phyloP scores from a whole-genome alignment of 192 early-diverging fungal genomes.

The Entomortierella parvispora region DNA sequence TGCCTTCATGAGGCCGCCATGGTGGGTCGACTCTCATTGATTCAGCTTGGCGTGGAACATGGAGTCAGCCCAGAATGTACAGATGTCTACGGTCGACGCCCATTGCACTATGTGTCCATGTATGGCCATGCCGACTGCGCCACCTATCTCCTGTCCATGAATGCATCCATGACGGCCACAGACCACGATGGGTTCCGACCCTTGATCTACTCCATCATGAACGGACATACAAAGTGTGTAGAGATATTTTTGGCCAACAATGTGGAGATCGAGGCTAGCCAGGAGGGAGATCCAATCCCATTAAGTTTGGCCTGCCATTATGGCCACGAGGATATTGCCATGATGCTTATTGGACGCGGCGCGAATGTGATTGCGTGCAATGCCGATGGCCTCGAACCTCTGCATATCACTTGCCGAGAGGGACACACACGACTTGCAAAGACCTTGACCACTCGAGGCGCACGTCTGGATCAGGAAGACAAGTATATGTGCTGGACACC shows the following conservation, averaged over 20 bases:
- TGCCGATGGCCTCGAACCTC: conserved; percentile 84
- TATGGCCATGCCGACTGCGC: conserved; percentile 82
- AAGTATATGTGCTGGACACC: conserved; percentile 97
- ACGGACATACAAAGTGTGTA: conserved; percentile 82
- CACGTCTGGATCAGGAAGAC: conserved; percentile 83
- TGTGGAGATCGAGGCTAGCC: conserved; percentile 70
- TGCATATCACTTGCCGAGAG: conserved; percentile 89
- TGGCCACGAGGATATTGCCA: conserved; percentile 88
- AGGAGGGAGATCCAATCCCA: conserved; percentile 72
- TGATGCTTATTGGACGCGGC: conserved; percentile 79
- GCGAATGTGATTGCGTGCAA: conserved; percentile 76
- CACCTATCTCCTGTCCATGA: conserved; percentile 62
- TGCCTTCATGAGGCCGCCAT: conserved; percentile 92
- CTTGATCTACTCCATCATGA: conserved; percentile 87
- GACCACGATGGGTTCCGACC: conserved; percentile 95
- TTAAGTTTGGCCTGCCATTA: conserved; percentile 93
- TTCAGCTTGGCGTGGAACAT: conserved; percentile 67
- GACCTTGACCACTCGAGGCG: conserved; percentile 77
- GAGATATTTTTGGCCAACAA: conserved; percentile 76
- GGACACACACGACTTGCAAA: conserved; percentile 79
- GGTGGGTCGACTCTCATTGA: conserved; percentile 74
- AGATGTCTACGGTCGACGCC: conserved; percentile 92
- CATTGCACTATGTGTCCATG: conserved; percentile 96
- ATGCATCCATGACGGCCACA: conserved; percentile 61
- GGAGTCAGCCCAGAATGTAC: conserved; percentile 64